Percentiles rank a stretch among this genome's conserved stretches.
phyloP scores from a whole-genome alignment of 805 yeast species.

The Pichia manshurica region DNA sequence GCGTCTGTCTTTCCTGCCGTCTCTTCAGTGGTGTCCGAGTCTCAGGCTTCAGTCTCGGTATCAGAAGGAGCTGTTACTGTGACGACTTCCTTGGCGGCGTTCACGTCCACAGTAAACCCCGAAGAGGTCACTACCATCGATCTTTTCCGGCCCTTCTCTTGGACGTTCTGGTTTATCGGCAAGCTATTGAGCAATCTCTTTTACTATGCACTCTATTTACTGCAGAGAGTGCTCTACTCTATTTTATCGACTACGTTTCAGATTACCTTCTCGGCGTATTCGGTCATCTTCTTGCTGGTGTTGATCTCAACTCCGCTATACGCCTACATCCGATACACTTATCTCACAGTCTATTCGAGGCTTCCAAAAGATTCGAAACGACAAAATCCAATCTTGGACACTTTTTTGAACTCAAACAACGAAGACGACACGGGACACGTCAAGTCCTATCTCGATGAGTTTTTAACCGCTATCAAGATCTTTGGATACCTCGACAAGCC shows the following conservation, averaged over 20 bases:
- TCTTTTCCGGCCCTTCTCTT: not conserved
- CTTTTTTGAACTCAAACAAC: constrained; percentile 35
- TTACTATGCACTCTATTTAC: not conserved
- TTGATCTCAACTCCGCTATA: constrained; percentile 33
- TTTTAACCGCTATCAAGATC: constrained; percentile 82
- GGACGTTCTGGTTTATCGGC: not conserved
- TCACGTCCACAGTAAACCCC: too few relatives aligned
- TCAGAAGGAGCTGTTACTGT: too few relatives aligned
- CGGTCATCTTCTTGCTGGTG: constrained; percentile 34
- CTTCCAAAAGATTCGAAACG: constrained; percentile 41
- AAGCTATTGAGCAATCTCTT: not conserved
- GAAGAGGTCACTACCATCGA: not conserved
- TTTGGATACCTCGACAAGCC: constrained; percentile 89
- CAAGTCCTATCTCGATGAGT: constrained; percentile 77
- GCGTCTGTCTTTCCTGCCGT: too few relatives aligned
- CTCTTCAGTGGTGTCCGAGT: too few relatives aligned
- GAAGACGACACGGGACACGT: constrained; percentile 37
- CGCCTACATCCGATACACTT: constrained; percentile 54
- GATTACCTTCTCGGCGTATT: constrained; percentile 46
- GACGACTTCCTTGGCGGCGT: too few relatives aligned
- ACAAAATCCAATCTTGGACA: constrained; percentile 41
- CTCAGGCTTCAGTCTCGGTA: too few relatives aligned
- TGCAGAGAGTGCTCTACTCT: constrained; percentile 18
- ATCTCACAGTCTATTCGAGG: constrained; percentile 58
- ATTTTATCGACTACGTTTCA: constrained; percentile 42